Percentiles rank a stretch among this genome's conserved stretches.
Conservation (phyloP, 2,329 filamentous ascomycete species). For the Colletotrichum spaethianum region DNA sequence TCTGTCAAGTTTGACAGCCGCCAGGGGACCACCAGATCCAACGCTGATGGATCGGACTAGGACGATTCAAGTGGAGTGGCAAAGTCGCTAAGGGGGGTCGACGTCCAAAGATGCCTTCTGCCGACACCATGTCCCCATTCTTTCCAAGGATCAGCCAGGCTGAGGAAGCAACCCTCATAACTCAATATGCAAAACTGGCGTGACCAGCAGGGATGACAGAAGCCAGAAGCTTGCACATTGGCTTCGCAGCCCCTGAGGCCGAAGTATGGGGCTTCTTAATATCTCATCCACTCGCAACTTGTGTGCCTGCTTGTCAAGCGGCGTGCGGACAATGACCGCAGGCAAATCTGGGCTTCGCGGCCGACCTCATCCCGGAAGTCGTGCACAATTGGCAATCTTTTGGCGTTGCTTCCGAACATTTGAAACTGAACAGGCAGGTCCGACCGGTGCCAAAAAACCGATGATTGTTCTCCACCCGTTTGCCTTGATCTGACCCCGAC, state of each 20-base stretch:
- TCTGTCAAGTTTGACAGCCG: constrained; percentile 43
- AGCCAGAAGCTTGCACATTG: constrained; percentile 17
- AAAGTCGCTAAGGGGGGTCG: constrained; percentile 35
- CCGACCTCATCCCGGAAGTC: constrained; percentile 29
- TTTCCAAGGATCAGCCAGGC: constrained; percentile 34
- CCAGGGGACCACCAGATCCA: constrained; percentile 39
- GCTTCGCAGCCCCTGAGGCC: constrained; percentile 32
- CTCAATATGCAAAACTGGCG: constrained; percentile 36
- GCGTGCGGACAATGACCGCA: constrained; percentile 30
- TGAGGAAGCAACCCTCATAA: constrained; percentile 30
- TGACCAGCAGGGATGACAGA: constrained; percentile 31
- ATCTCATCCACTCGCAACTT: constrained; percentile 33
- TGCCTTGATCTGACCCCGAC: constrained; percentile 36
- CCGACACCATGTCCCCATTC: constrained; percentile 31
- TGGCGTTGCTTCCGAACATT: constrained; percentile 38
- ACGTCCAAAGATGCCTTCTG: constrained; percentile 39
- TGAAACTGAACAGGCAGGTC: constrained; percentile 41
- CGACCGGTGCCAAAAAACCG: constrained; percentile 28
- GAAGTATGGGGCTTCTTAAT: constrained; percentile 19
- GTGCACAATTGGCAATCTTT: constrained; percentile 34
- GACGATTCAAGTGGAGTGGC: constrained; percentile 35
- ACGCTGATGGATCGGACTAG: constrained; percentile 41
- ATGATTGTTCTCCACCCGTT: constrained; percentile 34
- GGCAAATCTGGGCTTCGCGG: constrained; percentile 30
- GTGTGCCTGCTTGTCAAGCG: constrained; percentile 6